Evolutionary conservation across 306 rosid genomes (phyloP), one percentile per base, ranked within the genome.

Genomic region (Dryas alaskensis): DNA sequence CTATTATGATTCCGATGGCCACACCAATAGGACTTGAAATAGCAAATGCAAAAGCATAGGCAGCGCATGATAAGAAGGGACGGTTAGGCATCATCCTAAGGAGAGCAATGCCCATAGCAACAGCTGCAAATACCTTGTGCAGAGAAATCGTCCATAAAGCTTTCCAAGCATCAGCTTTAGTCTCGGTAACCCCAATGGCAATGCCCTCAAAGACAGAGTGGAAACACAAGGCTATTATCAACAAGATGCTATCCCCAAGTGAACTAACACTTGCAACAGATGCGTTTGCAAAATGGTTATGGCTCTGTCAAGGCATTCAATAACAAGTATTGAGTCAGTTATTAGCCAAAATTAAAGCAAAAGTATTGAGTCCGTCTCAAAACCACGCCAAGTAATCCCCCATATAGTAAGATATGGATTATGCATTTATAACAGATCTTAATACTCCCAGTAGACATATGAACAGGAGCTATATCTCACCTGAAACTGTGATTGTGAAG

Each of bases 201-300:
- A 93, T 84, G 57, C 98, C 96, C 85, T 93, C 96, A 49, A 93
- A 93, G 31, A 93, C 84, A 0, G 98, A 93, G 73, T 93, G 97
- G 65, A 84, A 91, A 65, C 98, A 93, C 60, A 93, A 80, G 14
- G 97, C 98, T 8, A 86, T 54, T 1, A 93, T 92, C 76, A 92
- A 76, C 76, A 92, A 59, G 62, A 92, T 66, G 69, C 87, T 84
- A 53, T 89, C 97, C 69, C 93, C 98, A 39, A 90, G 8, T 60
- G 98, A 93, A 68, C 57, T 78, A 12, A 50, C 71, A 19, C 80
- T 40, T 61, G 80, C 76, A n/a, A 91, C 74, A 43, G 58, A 65
- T 25, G 57, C 47, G 43, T 74, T 64, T 8, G 77, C 81, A n/a
- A 68, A 67, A 68, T 88, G 83, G 60, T 65, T 49, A 44, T 79